Evolutionary conservation across 2,329 filamentous ascomycete species (phyloP).

Genomic region (Clonostachys solani): DNA sequence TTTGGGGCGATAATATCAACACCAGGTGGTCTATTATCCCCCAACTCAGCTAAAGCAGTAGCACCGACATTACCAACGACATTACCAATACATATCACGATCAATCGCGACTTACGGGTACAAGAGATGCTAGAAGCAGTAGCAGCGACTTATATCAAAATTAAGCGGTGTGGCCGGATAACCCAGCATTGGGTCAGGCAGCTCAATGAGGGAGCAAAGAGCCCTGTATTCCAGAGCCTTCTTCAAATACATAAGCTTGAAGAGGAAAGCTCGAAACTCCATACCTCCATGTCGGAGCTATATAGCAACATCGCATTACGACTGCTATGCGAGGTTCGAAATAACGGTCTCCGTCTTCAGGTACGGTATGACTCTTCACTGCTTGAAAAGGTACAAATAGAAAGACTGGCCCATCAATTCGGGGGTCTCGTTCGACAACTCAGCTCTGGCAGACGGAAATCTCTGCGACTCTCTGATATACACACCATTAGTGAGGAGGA

Average conservation of each 20-base stretch:
- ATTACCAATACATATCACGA: neutral
- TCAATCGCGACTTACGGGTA: neutral
- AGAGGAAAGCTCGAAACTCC: neutral
- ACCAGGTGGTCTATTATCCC: neutral
- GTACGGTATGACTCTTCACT: neutral
- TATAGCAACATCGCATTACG: neutral
- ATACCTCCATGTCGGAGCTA: no score
- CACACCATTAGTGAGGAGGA: neutral
- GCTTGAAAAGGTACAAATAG: neutral
- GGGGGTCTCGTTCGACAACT: neutral
- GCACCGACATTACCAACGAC: neutral
- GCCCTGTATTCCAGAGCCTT: neutral
- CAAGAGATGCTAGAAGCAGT: neutral
- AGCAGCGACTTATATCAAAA: no score
- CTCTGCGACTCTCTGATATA: neutral
- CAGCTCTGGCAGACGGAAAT: neutral
- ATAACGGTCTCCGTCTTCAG: neutral
- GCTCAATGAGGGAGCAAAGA: neutral
- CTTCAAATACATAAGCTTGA: neutral
- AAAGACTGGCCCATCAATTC: neutral
- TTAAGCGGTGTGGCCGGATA: neutral
- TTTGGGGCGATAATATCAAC: neutral
- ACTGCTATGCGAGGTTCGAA: neutral
- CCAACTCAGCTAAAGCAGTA: neutral
- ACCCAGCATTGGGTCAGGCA: neutral